phyloP scores from a whole-genome alignment of 441 rosid genomes.

The Syzygium syzygioides region DNA sequence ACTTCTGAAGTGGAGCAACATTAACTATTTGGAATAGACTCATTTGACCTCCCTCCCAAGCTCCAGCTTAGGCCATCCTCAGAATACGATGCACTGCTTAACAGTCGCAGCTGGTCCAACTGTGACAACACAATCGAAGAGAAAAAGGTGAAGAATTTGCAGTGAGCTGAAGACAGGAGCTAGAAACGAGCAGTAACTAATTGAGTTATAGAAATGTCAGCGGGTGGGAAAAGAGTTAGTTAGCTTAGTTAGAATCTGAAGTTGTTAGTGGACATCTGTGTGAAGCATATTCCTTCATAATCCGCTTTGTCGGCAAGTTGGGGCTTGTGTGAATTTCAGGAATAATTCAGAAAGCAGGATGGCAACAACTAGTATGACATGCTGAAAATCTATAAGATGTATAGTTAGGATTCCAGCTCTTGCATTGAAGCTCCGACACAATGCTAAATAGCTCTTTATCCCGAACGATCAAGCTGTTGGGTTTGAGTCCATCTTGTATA shows the following conservation, averaged over 20 bases:
- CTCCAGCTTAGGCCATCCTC: not conserved
- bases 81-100: not conserved
- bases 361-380: not conserved
- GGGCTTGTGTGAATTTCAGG: not conserved
- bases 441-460: not conserved
- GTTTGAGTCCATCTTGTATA: not conserved
- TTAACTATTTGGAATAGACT: not conserved
- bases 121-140: not conserved
- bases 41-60: not conserved
- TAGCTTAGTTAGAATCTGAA: not conserved
- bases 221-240: not conserved
- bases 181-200: not conserved
- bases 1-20: not conserved
- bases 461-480: not conserved
- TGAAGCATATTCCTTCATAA: not conserved
- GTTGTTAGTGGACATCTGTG: rapidly evolving
- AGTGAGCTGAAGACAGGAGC: not conserved
- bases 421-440: not conserved
- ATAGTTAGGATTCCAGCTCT: not conserved
- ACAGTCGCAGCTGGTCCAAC: not conserved
- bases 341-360: not conserved
- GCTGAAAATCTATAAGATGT: not conserved
- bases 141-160: not conserved
- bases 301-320: not conserved
- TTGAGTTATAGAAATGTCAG: not conserved